These are phyloP conservation scores for Vigna reflexopilosa DNA, from an alignment of 306 rosid genomes.

Conservation along the genomic window DNA sequence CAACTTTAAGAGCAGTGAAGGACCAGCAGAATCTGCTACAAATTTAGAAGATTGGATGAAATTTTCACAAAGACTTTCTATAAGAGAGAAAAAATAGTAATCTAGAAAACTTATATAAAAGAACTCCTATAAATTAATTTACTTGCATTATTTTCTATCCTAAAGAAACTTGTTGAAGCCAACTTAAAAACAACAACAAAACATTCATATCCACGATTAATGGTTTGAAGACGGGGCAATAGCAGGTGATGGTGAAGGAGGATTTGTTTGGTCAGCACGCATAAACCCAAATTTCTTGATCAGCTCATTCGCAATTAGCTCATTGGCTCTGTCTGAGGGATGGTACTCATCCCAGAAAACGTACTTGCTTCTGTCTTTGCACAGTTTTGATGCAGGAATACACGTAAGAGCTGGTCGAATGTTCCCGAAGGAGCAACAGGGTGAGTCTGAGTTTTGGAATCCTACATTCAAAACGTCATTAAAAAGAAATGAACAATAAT, in stretches of 20 bases:
- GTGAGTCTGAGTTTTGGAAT: conserved; percentile 74
- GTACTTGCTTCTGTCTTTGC: conserved; percentile 89
- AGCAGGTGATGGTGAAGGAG: conserved; percentile 44
- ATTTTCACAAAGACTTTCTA: too few species aligned
- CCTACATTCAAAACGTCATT: conserved; percentile 51
- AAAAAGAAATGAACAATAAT: background rate
- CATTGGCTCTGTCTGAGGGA: conserved; percentile 83
- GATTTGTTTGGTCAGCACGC: conserved; percentile 38
- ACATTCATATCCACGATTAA: background rate
- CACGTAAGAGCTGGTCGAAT: conserved; percentile 92
- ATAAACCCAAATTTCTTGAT: conserved; percentile 71
- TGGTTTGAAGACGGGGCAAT: conserved; percentile 60
- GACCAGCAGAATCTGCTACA: too few species aligned
- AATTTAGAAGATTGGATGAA: too few species aligned
- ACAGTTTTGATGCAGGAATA: conserved; percentile 75
- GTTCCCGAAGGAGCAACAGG: conserved; percentile 87
- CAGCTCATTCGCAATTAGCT: conserved; percentile 76
- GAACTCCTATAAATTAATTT: too few species aligned
- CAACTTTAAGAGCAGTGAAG: too few species aligned
- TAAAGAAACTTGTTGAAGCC: too few species aligned
- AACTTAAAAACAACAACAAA: too few species aligned
- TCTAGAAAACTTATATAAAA: too few species aligned
- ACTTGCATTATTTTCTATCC: too few species aligned
- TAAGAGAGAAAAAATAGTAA: too few species aligned
- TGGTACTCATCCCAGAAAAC: conserved; percentile 99